phyloP scores from a whole-genome alignment of 1,139 yeast species.

The Debaryomycetaceae sp. region DNA sequence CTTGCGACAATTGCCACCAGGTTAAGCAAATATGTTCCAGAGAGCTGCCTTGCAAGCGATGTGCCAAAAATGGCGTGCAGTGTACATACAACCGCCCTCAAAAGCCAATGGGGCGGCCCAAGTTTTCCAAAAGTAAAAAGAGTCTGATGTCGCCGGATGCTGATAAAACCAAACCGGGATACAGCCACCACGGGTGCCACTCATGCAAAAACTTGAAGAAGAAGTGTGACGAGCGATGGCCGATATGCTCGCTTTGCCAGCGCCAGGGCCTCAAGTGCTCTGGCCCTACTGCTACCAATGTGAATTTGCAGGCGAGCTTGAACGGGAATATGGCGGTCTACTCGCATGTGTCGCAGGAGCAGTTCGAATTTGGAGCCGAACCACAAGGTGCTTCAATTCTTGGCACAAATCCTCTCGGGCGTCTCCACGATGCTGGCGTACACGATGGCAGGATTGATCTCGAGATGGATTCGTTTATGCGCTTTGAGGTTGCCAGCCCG shows the following conservation, averaged over 20 bases:
- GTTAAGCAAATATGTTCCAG: constrained; percentile 15
- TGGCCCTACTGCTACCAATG: constrained; percentile 7
- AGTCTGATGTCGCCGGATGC: background rate
- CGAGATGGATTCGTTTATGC: background rate
- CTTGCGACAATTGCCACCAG: constrained; percentile 17
- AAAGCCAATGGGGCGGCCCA: constrained; percentile 15
- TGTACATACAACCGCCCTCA: constrained; percentile 13
- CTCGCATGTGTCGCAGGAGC: too few relatives aligned
- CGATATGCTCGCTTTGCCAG: constrained; percentile 49
- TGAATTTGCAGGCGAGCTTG: too few relatives aligned
- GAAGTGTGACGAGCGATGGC: constrained; percentile 57
- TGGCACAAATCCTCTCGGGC: too few relatives aligned
- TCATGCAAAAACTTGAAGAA: constrained; percentile 61
- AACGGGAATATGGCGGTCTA: too few relatives aligned
- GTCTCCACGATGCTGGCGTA: too few relatives aligned
- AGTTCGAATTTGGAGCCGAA: too few relatives aligned
- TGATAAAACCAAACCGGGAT: constrained; percentile 5
- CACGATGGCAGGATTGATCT: too few relatives aligned
- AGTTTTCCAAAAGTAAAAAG: background rate
- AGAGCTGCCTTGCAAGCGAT: constrained; percentile 12
- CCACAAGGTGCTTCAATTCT: too few relatives aligned
- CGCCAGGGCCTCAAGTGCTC: constrained; percentile 42
- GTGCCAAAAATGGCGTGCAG: constrained; percentile 7
- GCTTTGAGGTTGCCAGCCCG: background rate
- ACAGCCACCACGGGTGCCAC: constrained; percentile 49